Base-by-base conservation (phyloP, 75 land plant genomes). In the Ceratopteris richardii region DNA sequence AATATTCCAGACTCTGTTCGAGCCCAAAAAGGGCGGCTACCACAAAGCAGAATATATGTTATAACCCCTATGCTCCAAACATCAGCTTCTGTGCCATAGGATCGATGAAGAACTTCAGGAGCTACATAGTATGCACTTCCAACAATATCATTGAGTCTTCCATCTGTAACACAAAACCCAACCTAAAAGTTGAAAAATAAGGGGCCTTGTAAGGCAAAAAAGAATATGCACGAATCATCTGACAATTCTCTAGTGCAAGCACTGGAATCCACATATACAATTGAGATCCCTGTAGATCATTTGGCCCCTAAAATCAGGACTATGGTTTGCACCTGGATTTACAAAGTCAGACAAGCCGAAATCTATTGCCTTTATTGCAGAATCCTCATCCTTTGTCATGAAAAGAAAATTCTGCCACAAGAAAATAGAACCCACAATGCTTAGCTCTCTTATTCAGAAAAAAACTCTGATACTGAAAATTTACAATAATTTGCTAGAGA, bases 21-120 rank as follows among this genome's bases (percentile, higher is more conserved):
- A 26, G 97, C 97, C 97, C 97, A 91, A 62, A 91, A 91, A 25
- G 97, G 97, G 14, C 97, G 78, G 56, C 97, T 91, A 1, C 97
- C 97, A 77, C 97, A 87, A 13, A 91, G 61, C 22, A 91, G 77
- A 53, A 91, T 91, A 60, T 90, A 90, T 22, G 89, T 90, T 44
- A 90, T 90, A 39, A 90, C 96, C 31, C 92, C 96, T 56, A 90
- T 77, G 66, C 96, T 90, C 96, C 96, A 90, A 17, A 87, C 83
- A 66, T 90, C 96, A 44, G 93, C 96, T 56, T 90, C 96, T 59
- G 83, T 83, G 50, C 80, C 64, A 41, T 90, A 90, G 24, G 92
- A 83, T 64, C 95, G 76, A 62, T 86, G 91, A n/a, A 89, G 77
- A 75, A 89, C 95, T 70, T 89, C 95, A 36, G 95, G 95, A 39